Conservation (phyloP, 73 alveolate species). For the Paramecium bursaria region DNA sequence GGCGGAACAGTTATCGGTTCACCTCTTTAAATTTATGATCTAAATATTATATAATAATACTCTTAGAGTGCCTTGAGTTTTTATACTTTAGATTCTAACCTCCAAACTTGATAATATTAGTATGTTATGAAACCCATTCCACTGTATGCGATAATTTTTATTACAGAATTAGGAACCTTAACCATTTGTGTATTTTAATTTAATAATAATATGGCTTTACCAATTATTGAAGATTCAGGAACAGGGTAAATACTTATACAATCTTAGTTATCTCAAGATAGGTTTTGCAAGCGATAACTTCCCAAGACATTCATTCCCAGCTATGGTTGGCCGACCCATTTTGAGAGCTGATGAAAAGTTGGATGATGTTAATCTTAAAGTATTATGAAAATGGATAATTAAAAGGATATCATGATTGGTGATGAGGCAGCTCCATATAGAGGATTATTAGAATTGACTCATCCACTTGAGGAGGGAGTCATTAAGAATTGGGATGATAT, state of each 20-base stretch:
- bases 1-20: no score
- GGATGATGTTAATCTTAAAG: slow-evolving; percentile 81
- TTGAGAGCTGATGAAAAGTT: slow-evolving; percentile 86
- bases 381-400: not conserved
- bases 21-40: no score
- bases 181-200: no score
- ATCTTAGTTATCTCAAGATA: slow-evolving; percentile 85
- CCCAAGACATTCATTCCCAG: slow-evolving; percentile 90
- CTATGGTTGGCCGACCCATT: slow-evolving; percentile 93
- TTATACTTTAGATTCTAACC: no score
- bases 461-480: slow-evolving; percentile 95
- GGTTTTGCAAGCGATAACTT: slow-evolving; percentile 90
- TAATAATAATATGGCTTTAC: slow-evolving; percentile 18
- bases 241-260: slow-evolving; percentile 51
- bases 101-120: no score
- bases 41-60: no score
- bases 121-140: no score
- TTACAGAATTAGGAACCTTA: no score
- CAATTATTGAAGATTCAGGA: slow-evolving; percentile 70
- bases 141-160: no score
- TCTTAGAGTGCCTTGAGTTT: no score
- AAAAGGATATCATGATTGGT: slow-evolving; percentile 88
- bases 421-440: slow-evolving; percentile 92
- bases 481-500: slow-evolving; percentile 93
- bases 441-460: slow-evolving; percentile 86